Evolutionary conservation across 2,329 filamentous ascomycete genomes (phyloP).

Genomic region (Sporothrix mexicana): DNA sequence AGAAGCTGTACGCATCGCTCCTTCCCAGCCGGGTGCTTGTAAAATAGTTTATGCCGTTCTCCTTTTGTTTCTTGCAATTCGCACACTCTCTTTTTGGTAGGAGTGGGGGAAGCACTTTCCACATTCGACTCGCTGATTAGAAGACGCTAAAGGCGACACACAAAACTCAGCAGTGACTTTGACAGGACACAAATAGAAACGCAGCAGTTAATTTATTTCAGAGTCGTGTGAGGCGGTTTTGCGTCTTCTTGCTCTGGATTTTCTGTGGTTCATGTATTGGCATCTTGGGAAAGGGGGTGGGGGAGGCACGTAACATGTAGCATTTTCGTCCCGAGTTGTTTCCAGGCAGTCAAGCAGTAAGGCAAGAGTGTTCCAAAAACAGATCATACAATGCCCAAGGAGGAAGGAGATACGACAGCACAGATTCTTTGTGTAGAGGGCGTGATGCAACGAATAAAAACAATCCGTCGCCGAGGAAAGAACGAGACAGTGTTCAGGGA

Average conservation of each 20-base stretch:
- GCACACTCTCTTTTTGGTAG: constrained; percentile 3
- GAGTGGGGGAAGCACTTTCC: constrained; percentile 20
- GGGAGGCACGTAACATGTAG: constrained; percentile 7
- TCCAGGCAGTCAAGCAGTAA: not conserved
- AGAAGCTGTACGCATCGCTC: constrained; percentile 1
- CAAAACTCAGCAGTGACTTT: not conserved
- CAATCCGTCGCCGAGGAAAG: not conserved
- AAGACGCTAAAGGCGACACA: not conserved
- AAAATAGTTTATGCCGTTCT: constrained; percentile 26
- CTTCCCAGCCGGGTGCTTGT: constrained; percentile 12
- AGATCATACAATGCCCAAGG: not conserved
- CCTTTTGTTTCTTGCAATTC: not conserved
- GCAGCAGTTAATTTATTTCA: not conserved
- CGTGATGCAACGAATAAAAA: not conserved
- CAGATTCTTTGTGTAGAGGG: not conserved
- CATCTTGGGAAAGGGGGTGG: not conserved
- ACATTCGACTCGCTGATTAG: not conserved
- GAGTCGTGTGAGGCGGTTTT: not conserved
- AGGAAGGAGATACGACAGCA: constrained; percentile 15
- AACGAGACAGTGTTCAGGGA: not conserved
- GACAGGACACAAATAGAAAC: constrained; percentile 6
- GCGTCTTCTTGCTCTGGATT: no score
- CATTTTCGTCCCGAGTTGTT: constrained; percentile 5
- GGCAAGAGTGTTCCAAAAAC: constrained; percentile 24
- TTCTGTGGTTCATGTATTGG: constrained; percentile 4